A percentile compares a stretch with the other conserved stretches of the same genome.
Evolutionary conservation across 169 alveolate genomes (phyloP).

Genomic region (Plasmodium relictum): DNA sequence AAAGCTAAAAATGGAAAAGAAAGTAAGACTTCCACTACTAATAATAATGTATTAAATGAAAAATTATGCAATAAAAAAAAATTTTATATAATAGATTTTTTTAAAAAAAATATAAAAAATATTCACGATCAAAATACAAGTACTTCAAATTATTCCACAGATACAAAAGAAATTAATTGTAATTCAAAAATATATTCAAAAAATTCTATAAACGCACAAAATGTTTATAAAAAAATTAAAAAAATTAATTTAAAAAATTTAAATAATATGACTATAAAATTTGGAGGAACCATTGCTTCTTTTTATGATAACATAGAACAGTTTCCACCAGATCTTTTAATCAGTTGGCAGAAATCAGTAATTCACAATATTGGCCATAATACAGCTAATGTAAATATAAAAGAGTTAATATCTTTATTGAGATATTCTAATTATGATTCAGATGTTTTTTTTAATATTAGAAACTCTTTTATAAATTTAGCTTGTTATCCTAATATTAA

Average conservation of each 20-base stretch:
- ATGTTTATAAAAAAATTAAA: slow-evolving; percentile 56
- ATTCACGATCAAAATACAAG: neutral
- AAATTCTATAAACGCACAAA: neutral
- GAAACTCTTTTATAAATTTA: slow-evolving; percentile 75
- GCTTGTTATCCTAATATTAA: slow-evolving; percentile 80
- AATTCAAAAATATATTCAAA: neutral
- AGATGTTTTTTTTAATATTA: slow-evolving; percentile 81
- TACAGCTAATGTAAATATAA: slow-evolving; percentile 80
- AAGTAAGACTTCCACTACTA: neutral
- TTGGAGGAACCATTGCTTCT: slow-evolving; percentile 72
- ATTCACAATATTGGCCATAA: slow-evolving; percentile 36
- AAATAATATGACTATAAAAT: slow-evolving; percentile 55
- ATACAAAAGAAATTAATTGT: neutral
- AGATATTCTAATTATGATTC: slow-evolving; percentile 86
- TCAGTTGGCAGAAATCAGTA: slow-evolving; percentile 58
- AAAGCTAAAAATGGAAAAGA: neutral
- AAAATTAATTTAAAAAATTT: slow-evolving; percentile 59
- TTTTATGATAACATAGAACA: slow-evolving; percentile 69
- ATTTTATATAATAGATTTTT: slow-evolving; percentile 2
- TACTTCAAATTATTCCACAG: neutral
- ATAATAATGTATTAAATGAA: neutral
- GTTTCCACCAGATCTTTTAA: slow-evolving; percentile 64
- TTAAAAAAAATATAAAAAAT: slow-evolving; percentile 3
- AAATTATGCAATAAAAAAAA: neutral
- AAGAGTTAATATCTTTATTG: slow-evolving; percentile 78